These are phyloP conservation scores for Hydrangea macrophylla DNA, from an alignment of 148 eudicot species.

Conservation along the genomic window DNA sequence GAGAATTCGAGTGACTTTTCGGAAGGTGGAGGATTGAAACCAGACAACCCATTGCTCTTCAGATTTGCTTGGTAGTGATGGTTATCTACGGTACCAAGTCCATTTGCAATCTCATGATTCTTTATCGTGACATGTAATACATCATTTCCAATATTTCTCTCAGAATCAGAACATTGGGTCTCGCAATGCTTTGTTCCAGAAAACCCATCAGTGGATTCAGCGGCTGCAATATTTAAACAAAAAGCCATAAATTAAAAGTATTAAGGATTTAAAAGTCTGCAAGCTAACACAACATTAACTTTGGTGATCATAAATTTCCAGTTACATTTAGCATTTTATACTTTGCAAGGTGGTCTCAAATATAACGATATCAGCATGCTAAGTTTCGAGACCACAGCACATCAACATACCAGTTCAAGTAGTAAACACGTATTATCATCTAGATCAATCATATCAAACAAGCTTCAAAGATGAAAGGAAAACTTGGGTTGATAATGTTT, in stretches of 20 bases:
- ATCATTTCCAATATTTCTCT: conserved; percentile 15
- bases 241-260: neutral
- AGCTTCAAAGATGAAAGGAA: neutral
- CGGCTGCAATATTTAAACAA: conserved; percentile 30
- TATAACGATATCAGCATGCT: neutral
- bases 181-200: conserved; percentile 11
- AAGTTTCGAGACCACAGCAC: neutral
- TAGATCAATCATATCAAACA: neutral
- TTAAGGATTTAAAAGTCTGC: neutral
- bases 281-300: neutral
- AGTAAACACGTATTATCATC: neutral
- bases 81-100: neutral
- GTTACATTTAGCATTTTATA: neutral
- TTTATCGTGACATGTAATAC: conserved; percentile 6
- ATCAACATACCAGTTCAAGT: neutral
- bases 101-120: conserved; percentile 6
- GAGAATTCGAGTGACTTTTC: conserved; percentile 18
- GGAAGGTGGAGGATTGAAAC: conserved; percentile 15
- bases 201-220: conserved; percentile 15
- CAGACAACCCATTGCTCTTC: conserved; percentile 22
- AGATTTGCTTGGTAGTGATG: conserved; percentile 6
- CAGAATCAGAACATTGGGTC: conserved; percentile 7
- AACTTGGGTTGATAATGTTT: neutral
- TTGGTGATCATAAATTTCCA: neutral
- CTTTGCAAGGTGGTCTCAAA: neutral